Conservation (phyloP, 768 basidiomycete species). For the Inosperma sp. region DNA sequence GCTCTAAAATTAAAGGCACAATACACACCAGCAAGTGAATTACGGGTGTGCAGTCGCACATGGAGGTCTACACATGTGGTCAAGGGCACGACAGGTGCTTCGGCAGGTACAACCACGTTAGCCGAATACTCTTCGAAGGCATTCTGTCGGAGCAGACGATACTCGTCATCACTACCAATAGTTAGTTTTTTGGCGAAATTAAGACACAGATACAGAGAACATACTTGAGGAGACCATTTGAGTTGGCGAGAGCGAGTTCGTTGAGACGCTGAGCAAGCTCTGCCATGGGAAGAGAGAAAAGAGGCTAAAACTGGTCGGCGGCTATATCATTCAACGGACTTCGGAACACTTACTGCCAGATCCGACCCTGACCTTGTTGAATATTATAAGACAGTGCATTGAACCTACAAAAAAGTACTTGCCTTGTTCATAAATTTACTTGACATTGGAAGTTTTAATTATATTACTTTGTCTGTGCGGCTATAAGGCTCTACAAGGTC, state of each 20-base stretch:
- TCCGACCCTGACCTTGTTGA: too few relatives aligned
- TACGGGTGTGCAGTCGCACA: conserved; percentile 5
- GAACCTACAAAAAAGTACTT: too few relatives aligned
- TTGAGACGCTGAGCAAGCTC: conserved; percentile 60
- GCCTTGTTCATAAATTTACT: too few relatives aligned
- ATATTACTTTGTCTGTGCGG: too few relatives aligned
- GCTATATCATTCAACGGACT: neutral
- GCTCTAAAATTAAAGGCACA: neutral
- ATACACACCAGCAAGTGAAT: neutral
- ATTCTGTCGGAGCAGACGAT: conserved; percentile 63
- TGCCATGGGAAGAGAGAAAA: conserved; percentile 28
- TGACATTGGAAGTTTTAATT: too few relatives aligned
- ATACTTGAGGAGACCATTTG: conserved; percentile 62
- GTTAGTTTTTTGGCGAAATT: neutral
- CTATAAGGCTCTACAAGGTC: too few relatives aligned
- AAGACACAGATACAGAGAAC: conserved; percentile 16
- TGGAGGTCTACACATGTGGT: conserved; percentile 17
- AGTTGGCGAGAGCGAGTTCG: conserved; percentile 63
- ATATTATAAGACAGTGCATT: too few relatives aligned
- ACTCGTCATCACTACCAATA: conserved; percentile 61
- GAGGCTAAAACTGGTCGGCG: conserved; percentile 12
- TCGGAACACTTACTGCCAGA: too few relatives aligned
- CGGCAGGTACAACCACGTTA: conserved; percentile 26
- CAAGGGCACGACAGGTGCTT: conserved; percentile 28
- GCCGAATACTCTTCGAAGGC: conserved; percentile 57